Evolutionary conservation across 441 rosid species (phyloP), one percentile per base, ranked within the genome.

Genomic region (Populus hybrid): DNA sequence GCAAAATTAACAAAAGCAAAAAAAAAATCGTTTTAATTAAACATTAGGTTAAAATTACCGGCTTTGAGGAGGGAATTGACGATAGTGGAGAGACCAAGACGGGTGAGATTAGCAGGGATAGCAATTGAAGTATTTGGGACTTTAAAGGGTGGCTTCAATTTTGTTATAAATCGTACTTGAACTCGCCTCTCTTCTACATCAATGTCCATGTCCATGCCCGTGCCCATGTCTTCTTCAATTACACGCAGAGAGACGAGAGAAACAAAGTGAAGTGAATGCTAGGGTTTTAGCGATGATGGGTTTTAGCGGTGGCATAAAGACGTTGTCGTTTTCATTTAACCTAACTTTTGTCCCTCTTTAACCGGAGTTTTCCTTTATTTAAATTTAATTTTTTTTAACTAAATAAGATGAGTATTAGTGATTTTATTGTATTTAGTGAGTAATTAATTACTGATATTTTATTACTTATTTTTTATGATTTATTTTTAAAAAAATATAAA

Each of bases 21-120:
- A 28, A n/a, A 53, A 63, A 7, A 2, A 1, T 33, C 1, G 10
- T 35, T 53, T 21, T 12, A 6, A 14, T 33, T 35, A 1, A 61
- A 29, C 6, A 9, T 14, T 11, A 29, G 11, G 20, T 7, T 18
- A 70, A 2, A 33, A 4, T 64, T 14, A 1, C 99, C 91, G 31
- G 93, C 75, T 76, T 84, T 79, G 74, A 96, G 93, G 71, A 96
- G 86, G 78, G 81, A 81, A 86, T 94, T 97, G 80, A 94, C 92
- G 40, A 96, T 84, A 36, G 93, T 80, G 80, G 99, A 96, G 76
- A 96, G 97, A 64, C 97, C 97, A 42, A 91, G 81, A 56, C 99
- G 93, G 65, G 98, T 93, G 88, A 93, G 89, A 74, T 88, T 84
- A 36, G 98, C 86, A 66, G 99, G 98, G 81, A 96, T 92, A n/a